These are phyloP conservation scores for Pittosporum tobira DNA, from an alignment of 129 eudicot species.

Conservation along the genomic window DNA sequence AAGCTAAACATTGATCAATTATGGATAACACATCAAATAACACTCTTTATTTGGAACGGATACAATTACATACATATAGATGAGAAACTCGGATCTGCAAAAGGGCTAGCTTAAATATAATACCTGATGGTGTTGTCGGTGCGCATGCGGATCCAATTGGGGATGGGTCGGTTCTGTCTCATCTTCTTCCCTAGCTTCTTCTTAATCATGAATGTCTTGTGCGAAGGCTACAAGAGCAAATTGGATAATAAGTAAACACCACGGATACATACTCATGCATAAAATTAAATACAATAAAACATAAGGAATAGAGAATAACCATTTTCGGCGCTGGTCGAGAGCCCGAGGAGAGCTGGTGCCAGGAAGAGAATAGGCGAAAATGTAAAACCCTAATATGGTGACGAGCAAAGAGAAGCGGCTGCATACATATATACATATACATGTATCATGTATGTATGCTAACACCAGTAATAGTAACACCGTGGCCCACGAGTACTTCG, in stretches of 20 bases:
- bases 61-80: too few species aligned
- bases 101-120: neutral
- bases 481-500: too few species aligned
- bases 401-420: too few species aligned
- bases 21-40: too few species aligned
- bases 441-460: too few species aligned
- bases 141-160: conserved; percentile 89
- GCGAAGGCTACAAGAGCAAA: conserved; percentile 63
- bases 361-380: neutral
- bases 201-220: conserved; percentile 81
- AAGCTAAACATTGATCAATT: too few species aligned
- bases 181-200: conserved; percentile 92
- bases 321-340: conserved; percentile 11
- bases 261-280: neutral
- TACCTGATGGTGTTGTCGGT: conserved; percentile 83
- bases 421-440: neutral
- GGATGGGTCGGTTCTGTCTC: conserved; percentile 95
- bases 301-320: conserved; percentile 4
- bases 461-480: too few species aligned
- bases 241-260: too few species aligned
- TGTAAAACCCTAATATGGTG: conserved; percentile 16
- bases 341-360: neutral
- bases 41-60: too few species aligned
- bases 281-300: neutral
- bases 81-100: neutral